Base-by-base conservation (phyloP, 1,284 basidiomycete genomes). In the Inonotus hispidus region DNA sequence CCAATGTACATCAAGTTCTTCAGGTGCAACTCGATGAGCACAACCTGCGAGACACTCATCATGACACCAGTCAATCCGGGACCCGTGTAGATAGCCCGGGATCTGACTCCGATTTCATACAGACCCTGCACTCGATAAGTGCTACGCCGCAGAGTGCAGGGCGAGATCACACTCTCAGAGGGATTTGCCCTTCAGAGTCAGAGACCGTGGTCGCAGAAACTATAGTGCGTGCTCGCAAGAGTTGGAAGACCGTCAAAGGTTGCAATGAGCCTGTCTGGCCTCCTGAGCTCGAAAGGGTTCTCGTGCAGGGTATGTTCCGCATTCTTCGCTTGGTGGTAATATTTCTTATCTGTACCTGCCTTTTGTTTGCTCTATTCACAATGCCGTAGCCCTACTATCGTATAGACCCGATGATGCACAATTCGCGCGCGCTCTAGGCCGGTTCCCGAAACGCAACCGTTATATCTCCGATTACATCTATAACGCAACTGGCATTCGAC, bases 401-500 rank as follows among this genome's bases (percentile, higher is more conserved):
- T 90, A 90, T 67, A 78, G 81, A 62, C 88, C 87, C 38, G 81
- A 84, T 64, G 82, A 87, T 68, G 83, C 83, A 25, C 74, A 86
- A 68, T 85, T 87, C 67, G 85, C 86, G 43, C 77, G 84, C 58
- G 77, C 85, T 6, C 78, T 89, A 11, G 85, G 85, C 19, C 80
- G 88, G 54, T 89, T 86, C 69, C 87, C 87, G 41, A 82, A 85
- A 77, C 77, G 87, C 58, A 89, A 89, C 72, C 79, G 84, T 52
- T 88, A 87, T 71, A 85, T 89, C 66, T 84, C 86, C 45, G 83
- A 87, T 64, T 83, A 85, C 71, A 87, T 88, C 68, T 80, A 75
- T 68, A 75, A 76, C 46, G 78, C 77, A 62, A 88, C 86, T 1
- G 84, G 86, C 39, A 80, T 84, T 67, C 75, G 77, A 62, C 78